Evolutionary conservation across 2,329 filamentous ascomycete genomes (phyloP).

Genomic region (Diatrype stigma): DNA sequence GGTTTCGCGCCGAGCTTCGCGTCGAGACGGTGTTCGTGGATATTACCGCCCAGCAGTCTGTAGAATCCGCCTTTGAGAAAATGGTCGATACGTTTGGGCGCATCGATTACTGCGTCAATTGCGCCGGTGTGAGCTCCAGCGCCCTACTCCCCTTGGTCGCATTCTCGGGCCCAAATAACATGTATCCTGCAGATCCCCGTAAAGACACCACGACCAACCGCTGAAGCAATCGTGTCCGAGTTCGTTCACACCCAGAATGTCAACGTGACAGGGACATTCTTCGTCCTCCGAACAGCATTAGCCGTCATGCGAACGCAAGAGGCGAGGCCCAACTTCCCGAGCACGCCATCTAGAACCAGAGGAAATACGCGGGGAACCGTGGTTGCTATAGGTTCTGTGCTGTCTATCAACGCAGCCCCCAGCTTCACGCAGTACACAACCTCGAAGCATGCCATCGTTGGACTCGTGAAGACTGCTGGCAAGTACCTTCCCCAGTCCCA

Average conservation of each 20-base stretch:
- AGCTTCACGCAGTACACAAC: constrained; percentile 10
- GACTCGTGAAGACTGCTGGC: constrained; percentile 5
- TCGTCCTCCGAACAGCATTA: constrained; percentile 3
- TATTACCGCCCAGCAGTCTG: constrained; percentile 2
- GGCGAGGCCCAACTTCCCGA: not conserved
- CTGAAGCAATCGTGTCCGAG: not conserved
- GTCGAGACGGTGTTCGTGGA: constrained; percentile 2
- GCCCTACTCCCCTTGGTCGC: not conserved
- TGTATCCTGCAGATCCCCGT: not conserved
- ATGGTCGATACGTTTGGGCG: constrained; percentile 6
- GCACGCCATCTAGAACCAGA: not conserved
- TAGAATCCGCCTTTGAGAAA: not conserved
- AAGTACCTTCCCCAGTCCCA: not conserved
- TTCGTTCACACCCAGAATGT: constrained; percentile 7
- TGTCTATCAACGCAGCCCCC: constrained; percentile 2
- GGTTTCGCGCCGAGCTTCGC: not conserved
- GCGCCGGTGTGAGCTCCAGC: constrained; percentile 11
- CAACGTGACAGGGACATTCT: constrained; percentile 10
- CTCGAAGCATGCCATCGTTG: constrained; percentile 8
- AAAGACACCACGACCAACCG: not conserved
- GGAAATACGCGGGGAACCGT: constrained; percentile 7
- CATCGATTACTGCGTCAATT: constrained; percentile 16
- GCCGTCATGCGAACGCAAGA: constrained; percentile 11
- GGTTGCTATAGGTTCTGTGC: constrained; percentile 9
- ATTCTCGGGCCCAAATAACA: not conserved